phyloP scores from a whole-genome alignment of 306 rosid species.

The Gastrolobium bilobum region DNA sequence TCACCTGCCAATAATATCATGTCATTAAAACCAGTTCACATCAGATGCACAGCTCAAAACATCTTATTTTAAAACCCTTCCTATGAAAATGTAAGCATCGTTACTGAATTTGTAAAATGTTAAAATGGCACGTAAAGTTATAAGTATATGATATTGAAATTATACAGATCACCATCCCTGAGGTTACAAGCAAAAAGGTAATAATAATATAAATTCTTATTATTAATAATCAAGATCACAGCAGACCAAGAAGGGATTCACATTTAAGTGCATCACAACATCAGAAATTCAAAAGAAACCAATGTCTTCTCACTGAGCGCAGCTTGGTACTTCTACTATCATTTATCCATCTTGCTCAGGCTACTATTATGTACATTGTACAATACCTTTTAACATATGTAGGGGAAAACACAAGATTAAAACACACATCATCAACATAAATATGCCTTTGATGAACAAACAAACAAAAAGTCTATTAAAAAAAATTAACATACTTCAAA shows the following conservation, averaged over 20 bases:
- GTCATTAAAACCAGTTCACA: constrained; percentile 37
- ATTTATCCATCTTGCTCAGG: constrained; percentile 25
- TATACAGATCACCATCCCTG: background rate
- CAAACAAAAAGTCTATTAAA: background rate
- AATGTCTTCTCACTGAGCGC: background rate
- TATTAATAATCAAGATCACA: background rate
- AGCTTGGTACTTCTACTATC: background rate
- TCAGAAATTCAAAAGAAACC: background rate
- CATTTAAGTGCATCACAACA: background rate
- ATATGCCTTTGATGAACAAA: background rate
- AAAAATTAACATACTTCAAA: constrained; percentile 11
- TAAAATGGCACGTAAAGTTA: background rate
- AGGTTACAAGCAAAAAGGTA: background rate
- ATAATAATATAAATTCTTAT: background rate
- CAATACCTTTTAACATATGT: background rate
- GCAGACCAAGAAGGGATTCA: background rate
- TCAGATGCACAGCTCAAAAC: constrained; percentile 22
- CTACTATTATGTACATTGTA: background rate
- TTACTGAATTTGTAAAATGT: background rate
- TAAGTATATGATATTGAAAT: background rate
- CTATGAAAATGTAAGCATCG: background rate
- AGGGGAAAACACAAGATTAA: background rate
- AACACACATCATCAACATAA: background rate
- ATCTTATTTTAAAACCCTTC: background rate
- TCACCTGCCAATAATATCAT: constrained; percentile 70